Evolutionary conservation across 805 yeast genomes (phyloP).

Genomic region (Komagataella pastoris): DNA sequence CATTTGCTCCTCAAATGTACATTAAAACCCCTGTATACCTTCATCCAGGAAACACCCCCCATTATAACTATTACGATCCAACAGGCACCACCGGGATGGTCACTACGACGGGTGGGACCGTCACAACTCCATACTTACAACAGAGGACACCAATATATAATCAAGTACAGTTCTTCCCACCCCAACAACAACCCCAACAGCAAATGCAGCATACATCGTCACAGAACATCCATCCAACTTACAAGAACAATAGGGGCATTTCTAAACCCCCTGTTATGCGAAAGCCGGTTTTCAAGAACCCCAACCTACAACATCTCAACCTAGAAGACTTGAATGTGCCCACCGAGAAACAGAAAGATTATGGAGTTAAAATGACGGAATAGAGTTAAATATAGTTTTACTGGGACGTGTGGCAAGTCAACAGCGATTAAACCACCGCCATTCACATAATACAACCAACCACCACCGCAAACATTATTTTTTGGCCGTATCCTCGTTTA

Average conservation of each 20-base stretch:
- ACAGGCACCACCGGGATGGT: neutral
- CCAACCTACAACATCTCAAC: slow-evolving; percentile 12
- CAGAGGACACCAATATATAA: neutral
- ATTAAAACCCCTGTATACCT: neutral
- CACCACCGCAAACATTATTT: neutral
- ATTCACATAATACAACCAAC: neutral
- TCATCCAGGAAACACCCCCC: neutral
- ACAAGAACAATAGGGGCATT: neutral
- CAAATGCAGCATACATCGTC: neutral
- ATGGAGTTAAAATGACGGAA: neutral
- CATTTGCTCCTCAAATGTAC: neutral
- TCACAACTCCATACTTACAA: neutral
- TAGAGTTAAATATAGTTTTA: neutral
- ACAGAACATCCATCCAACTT: neutral
- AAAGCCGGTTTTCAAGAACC: slow-evolving; percentile 7
- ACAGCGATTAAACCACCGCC: neutral
- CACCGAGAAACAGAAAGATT: neutral
- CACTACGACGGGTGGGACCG: neutral
- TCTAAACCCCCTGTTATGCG: neutral
- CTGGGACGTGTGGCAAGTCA: neutral
- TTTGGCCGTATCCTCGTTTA: neutral
- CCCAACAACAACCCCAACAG: neutral
- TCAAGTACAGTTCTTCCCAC: neutral
- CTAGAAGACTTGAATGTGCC: slow-evolving; percentile 4
- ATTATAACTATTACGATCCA: neutral